Base-by-base conservation (phyloP, 2,329 filamentous ascomycete genomes). In the Sporothrix protearum region DNA sequence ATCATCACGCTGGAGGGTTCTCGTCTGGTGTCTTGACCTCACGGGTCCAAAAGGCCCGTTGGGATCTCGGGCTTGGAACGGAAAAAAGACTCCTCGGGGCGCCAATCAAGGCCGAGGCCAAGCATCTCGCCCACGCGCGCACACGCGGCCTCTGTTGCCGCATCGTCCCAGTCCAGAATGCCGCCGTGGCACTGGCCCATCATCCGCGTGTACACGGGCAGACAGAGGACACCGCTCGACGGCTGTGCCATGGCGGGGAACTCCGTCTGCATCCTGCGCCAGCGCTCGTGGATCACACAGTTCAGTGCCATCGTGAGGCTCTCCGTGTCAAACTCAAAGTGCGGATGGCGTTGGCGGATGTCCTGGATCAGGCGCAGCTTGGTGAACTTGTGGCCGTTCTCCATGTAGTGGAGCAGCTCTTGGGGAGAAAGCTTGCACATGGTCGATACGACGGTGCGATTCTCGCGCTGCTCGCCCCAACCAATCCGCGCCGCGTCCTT, bases 361-460 rank as follows among this genome's bases (percentile, higher is more conserved):
- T 82, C 81, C 5, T 76, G 75, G 12, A 86, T 80, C 9, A 86
- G 81, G 10, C 82, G 82, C 39, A 78, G 78, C 64, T 82, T 83
- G 28, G 82, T 82, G 57, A 83, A 85, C 69, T 79, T 81, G 75
- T 83, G 83, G 22, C 81, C 81, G 69, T 83, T 81, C 36, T 83
- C 80, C 57, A 87, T 80, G 71, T 86, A 81, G 72, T 83, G 79
- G 73, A 85, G 81, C n/a, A 88, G 80, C 70, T 85, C 80, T 12
- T 80, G 77, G 0, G 86, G 86, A 4, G 81, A 79, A 8, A 88
- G 80, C 78, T 87, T 88, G 75, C 84, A 76, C 73, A 82, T 78
- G 0, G 82, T 83, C 19, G 76, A 76, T 28, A 82, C 78, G 49
- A 74, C 71, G 4, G 81, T 79, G 16, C 72, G 73, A 19, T 75